Conservation (phyloP, 371 early-diverging fungal genomes). For the Mortierella sp. region DNA sequence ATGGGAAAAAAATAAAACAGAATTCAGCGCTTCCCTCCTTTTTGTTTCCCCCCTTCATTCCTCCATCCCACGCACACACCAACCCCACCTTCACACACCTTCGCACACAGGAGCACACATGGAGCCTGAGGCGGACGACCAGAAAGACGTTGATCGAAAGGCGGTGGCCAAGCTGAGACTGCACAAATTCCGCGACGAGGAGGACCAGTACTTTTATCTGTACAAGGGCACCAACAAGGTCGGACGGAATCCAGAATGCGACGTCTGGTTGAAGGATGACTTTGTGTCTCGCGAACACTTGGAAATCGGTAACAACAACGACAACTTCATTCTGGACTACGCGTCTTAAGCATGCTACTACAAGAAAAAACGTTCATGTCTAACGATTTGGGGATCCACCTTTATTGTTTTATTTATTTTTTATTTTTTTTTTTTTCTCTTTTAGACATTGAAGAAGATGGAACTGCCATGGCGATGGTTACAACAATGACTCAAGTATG, state of each 20-base stretch:
- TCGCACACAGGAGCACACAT: neutral
- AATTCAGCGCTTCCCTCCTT: neutral
- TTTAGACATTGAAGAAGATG: no score
- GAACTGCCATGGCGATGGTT: no score
- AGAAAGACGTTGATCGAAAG: neutral
- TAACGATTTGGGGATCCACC: no score
- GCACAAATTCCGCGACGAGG: neutral
- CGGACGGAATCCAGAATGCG: neutral
- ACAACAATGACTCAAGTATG: no score
- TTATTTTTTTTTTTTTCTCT: no score
- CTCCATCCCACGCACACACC: neutral
- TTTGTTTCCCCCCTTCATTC: neutral
- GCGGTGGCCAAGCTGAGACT: neutral
- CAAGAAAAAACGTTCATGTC: no score
- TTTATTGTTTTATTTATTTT: no score
- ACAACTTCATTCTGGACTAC: no score
- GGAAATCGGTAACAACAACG: neutral
- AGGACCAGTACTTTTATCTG: neutral
- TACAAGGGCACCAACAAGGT: neutral
- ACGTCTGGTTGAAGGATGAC: neutral
- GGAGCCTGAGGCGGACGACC: neutral
- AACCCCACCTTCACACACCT: neutral
- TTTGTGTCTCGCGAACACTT: neutral
- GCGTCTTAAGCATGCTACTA: no score
- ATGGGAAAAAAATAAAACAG: neutral